Conservation (phyloP, 495 filamentous ascomycete genomes). For the Aspergillus mulundensis region DNA sequence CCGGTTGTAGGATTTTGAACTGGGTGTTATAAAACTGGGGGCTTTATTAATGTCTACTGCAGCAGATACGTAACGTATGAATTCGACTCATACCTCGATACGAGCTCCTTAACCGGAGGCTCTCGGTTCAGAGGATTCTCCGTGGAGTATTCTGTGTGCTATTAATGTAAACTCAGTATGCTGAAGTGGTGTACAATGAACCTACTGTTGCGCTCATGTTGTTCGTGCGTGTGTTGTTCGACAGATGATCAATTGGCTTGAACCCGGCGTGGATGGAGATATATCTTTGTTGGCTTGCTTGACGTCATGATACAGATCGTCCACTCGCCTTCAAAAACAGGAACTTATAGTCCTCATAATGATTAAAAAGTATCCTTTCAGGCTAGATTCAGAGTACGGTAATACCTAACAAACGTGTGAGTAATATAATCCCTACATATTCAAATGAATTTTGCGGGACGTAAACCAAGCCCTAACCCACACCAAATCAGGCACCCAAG, state of each 20-base stretch:
- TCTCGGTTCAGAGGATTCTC: conserved; percentile 45
- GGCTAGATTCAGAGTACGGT: no score
- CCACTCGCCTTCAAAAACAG: background rate
- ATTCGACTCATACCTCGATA: conserved; percentile 34
- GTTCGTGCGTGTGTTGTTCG: background rate
- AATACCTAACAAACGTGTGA: no score
- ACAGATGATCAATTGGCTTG: background rate
- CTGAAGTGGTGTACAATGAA: background rate
- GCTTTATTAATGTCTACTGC: no score
- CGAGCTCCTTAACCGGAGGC: conserved; percentile 33
- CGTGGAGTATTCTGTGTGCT: conserved; percentile 28
- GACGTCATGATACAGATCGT: background rate
- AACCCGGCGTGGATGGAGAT: background rate
- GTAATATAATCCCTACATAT: no score
- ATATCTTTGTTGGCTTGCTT: background rate
- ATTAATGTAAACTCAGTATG: background rate
- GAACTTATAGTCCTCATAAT: no score
- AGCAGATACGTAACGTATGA: no score
- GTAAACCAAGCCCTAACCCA: background rate
- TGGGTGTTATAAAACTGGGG: conserved; percentile 42
- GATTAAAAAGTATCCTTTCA: no score
- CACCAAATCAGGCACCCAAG: no score
- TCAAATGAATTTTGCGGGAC: no score
- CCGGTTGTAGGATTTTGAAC: conserved; percentile 40
- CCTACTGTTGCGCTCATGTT: conserved; percentile 9